Evolutionary conservation across 176 grass and related monocot species (phyloP).

Genomic region (Carex cristatella): DNA sequence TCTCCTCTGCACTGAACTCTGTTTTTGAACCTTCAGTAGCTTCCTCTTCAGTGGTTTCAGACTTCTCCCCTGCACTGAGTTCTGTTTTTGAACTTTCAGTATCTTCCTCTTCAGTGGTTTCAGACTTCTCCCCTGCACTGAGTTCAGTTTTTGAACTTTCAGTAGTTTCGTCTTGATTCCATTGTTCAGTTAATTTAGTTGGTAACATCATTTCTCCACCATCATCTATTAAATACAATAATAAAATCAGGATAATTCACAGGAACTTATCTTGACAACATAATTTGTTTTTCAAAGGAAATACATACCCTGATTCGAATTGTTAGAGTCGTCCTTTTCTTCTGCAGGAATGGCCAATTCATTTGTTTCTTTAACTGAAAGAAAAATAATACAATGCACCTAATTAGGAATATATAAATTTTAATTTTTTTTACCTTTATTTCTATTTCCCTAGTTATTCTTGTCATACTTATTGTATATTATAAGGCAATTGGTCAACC

Average conservation of each 20-base stretch:
- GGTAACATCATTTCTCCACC: conserved; percentile 18
- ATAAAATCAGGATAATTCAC: not conserved
- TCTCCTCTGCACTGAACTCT: not conserved
- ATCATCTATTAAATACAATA: not conserved
- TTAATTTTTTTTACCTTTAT: not conserved
- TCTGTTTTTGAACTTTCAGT: conserved; percentile 7
- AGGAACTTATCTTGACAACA: not conserved
- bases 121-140: not conserved
- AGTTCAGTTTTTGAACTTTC: conserved; percentile 2
- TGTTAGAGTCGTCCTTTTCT: conserved; percentile 4
- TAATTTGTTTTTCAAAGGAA: not conserved
- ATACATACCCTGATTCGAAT: not conserved
- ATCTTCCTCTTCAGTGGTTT: not conserved
- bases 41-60: not conserved
- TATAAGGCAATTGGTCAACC: no score
- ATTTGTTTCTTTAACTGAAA: conserved; percentile 18
- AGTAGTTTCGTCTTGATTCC: not conserved
- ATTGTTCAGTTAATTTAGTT: not conserved
- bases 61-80: not conserved
- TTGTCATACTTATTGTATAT: no score
- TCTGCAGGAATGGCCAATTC: not conserved
- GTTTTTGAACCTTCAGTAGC: not conserved
- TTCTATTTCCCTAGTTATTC: not conserved
- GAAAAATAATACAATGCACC: not conserved
- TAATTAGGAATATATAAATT: not conserved